Conservation (phyloP, 768 basidiomycete genomes). For the Butyriboletus loyo region DNA sequence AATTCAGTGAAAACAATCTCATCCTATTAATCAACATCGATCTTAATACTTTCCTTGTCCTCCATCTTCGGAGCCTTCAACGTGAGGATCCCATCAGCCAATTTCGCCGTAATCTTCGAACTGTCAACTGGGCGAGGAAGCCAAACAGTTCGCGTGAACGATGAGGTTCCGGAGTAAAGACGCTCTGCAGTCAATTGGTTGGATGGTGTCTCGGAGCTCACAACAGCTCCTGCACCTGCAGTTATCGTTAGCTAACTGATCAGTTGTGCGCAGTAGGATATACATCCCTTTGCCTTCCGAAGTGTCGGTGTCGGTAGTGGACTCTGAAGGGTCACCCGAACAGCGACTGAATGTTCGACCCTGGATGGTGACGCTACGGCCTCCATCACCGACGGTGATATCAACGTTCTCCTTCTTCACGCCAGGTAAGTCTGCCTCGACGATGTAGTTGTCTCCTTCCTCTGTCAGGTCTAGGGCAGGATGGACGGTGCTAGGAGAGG, state of each 20-base stretch:
- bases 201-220: constrained; percentile 22
- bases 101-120: constrained; percentile 55
- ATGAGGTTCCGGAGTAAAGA: constrained; percentile 49
- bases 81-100: constrained; percentile 68
- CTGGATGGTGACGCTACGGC: constrained; percentile 69
- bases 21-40: constrained; percentile 35
- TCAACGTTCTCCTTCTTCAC: constrained; percentile 75
- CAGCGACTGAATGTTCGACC: constrained; percentile 46
- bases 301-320: constrained; percentile 10
- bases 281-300: constrained; percentile 30
- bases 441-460: constrained; percentile 57
- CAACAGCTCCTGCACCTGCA: constrained; percentile 14
- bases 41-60: constrained; percentile 52
- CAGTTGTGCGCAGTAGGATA: neutral
- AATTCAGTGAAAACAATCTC: neutral
- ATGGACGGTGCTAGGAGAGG: constrained; percentile 30
- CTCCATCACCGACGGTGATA: constrained; percentile 66
- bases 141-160: constrained; percentile 70
- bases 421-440: constrained; percentile 78
- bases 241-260: neutral
- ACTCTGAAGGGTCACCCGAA: constrained; percentile 18
- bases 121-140: constrained; percentile 62
- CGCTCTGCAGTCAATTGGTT: constrained; percentile 60
- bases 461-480: constrained; percentile 71
- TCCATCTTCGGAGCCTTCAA: constrained; percentile 58